phyloP scores from a whole-genome alignment of 768 basidiomycete species.

The Termitomyces sp. region DNA sequence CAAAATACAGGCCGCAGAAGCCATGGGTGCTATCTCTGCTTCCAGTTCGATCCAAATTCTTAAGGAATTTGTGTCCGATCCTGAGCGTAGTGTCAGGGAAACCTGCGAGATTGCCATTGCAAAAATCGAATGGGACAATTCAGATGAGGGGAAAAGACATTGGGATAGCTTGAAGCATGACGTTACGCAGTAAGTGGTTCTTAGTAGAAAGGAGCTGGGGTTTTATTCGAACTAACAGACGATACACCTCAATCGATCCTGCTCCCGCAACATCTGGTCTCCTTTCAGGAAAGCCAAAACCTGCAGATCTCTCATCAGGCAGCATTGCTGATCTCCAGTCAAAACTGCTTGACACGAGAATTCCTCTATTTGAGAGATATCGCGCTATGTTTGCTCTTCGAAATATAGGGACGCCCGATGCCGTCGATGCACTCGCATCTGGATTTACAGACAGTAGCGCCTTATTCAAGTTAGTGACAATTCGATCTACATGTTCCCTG shows the following conservation, averaged over 20 bases:
- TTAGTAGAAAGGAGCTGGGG: not conserved
- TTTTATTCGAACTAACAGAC: slow-evolving; percentile 34
- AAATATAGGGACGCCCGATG: slow-evolving; percentile 83
- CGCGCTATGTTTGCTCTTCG: slow-evolving; percentile 98
- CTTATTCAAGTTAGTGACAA: slow-evolving; percentile 80
- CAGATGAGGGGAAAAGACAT: slow-evolving; percentile 64
- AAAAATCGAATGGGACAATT: slow-evolving; percentile 91
- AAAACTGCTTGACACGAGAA: slow-evolving; percentile 60
- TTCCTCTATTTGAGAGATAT: slow-evolving; percentile 89
- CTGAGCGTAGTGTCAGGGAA: slow-evolving; percentile 78
- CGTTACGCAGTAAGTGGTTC: slow-evolving; percentile 35
- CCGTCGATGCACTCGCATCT: slow-evolving; percentile 86
- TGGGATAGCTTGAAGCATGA: slow-evolving; percentile 28
- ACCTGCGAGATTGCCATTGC: slow-evolving; percentile 97
- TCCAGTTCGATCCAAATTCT: slow-evolving; percentile 66
- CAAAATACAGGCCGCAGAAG: slow-evolving; percentile 85
- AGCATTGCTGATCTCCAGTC: slow-evolving; percentile 54
- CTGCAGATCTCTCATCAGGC: slow-evolving; percentile 46
- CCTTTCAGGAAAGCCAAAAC: slow-evolving; percentile 51
- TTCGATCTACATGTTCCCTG: not conserved
- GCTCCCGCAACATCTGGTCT: slow-evolving; percentile 77
- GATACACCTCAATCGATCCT: slow-evolving; percentile 85
- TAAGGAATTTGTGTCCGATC: slow-evolving; percentile 66
- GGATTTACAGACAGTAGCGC: slow-evolving; percentile 90
- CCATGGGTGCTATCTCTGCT: slow-evolving; percentile 91